Percentiles rank a stretch among this genome's conserved stretches.
phyloP scores from a whole-genome alignment of 305 asterid species.

The Plantago coronopus region DNA sequence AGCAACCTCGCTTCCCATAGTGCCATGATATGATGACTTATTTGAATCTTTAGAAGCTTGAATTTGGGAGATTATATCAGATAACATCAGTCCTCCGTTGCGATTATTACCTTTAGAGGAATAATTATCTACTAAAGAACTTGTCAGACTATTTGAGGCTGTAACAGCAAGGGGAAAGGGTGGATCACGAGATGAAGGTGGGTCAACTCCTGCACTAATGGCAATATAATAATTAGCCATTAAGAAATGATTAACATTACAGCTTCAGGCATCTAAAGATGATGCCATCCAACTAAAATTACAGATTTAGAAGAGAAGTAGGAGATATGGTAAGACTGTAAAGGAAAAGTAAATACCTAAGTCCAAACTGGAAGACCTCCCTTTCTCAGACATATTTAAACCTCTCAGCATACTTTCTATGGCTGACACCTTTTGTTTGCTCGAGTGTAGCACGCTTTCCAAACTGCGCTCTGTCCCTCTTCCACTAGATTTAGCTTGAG shows the following conservation, averaged over 20 bases:
- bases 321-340: constrained; percentile 26
- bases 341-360: constrained; percentile 59
- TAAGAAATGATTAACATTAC: constrained; percentile 28
- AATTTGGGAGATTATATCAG: constrained; percentile 92
- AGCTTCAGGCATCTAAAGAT: constrained; percentile 7
- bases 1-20: constrained; percentile 52
- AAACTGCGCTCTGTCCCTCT: constrained; percentile 84
- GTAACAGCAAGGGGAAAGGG: constrained; percentile 98
- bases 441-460: constrained; percentile 92
- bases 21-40: constrained; percentile 55
- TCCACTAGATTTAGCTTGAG: constrained; percentile 67
- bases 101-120: constrained; percentile 67
- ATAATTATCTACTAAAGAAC: constrained; percentile 50
- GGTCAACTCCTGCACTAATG: constrained; percentile 99
- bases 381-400: constrained; percentile 66
- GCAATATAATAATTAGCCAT: constrained; percentile 47
- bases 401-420: constrained; percentile 99
- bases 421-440: constrained; percentile 97
- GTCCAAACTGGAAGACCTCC: constrained; percentile 95
- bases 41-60: constrained; percentile 87
- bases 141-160: constrained; percentile 68
- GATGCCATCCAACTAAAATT: constrained; percentile 8
- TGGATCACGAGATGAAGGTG: constrained; percentile 99
- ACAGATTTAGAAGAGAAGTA: background rate
- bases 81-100: constrained; percentile 80